Evolutionary conservation across 108 stramenopile species (phyloP).

Genomic region (Nannochloropsis salina): DNA sequence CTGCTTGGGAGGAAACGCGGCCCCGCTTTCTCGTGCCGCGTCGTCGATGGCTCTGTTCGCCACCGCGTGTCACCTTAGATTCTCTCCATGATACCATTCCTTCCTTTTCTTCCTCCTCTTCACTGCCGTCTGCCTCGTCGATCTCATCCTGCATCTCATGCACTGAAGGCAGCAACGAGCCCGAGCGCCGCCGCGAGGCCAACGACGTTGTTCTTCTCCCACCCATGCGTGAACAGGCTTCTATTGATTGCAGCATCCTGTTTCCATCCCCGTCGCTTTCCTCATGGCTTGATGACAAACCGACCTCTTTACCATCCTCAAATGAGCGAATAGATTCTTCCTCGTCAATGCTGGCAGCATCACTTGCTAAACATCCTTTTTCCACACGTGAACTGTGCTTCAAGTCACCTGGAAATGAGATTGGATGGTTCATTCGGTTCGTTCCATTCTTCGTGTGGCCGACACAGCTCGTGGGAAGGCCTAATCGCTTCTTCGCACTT

Average conservation of each 20-base stretch:
- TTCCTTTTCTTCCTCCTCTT: not conserved
- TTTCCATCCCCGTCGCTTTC: not conserved
- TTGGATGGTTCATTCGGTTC: not conserved
- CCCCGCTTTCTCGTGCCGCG: no score
- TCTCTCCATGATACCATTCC: not conserved
- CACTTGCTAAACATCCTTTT: not conserved
- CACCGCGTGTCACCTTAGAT: no score
- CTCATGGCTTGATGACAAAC: not conserved
- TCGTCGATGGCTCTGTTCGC: no score
- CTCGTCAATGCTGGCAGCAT: not conserved
- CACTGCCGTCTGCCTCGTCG: not conserved
- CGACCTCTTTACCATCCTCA: not conserved
- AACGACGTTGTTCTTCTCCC: not conserved
- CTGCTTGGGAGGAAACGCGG: not conserved
- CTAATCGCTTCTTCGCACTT: not conserved
- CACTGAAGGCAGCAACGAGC: not conserved
- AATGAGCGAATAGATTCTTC: conserved; percentile 5
- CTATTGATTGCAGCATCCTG: no score
- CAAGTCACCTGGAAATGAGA: no score
- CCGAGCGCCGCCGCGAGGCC: not conserved
- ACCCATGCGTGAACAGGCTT: no score
- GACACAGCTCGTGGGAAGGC: not conserved
- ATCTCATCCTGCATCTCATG: not conserved
- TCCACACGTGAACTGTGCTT: no score
- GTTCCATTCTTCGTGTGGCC: not conserved